phyloP scores from a whole-genome alignment of 352 stramenopile genomes.

The Globisporangium iwayamae region DNA sequence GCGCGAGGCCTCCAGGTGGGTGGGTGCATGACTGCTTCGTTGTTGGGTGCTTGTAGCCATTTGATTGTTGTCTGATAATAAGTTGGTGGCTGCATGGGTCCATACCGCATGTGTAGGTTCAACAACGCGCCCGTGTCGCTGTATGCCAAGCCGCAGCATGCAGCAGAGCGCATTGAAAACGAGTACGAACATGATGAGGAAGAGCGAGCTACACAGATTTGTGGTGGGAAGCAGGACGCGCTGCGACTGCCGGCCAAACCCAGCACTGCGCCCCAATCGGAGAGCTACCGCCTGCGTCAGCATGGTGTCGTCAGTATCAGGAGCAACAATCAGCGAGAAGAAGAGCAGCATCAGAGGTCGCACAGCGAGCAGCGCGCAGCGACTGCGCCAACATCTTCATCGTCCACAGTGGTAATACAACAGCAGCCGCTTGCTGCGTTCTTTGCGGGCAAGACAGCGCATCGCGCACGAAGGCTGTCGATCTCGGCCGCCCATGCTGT shows the following conservation, averaged over 20 bases:
- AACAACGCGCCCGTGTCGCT: conserved; percentile 22
- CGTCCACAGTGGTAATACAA: not conserved
- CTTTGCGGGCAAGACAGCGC: conserved; percentile 19
- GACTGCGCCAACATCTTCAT: not conserved
- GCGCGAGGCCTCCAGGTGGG: conserved; percentile 31
- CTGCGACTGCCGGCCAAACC: conserved; percentile 9
- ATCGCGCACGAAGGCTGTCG: conserved; percentile 16
- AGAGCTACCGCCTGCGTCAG: conserved; percentile 6
- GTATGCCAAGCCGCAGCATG: conserved; percentile 5
- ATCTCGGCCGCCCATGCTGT: conserved; percentile 16
- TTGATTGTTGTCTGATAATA: not conserved
- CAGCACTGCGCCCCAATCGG: not conserved
- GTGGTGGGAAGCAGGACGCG: conserved; percentile 1
- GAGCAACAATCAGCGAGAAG: conserved; percentile 16
- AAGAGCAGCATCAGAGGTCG: not conserved
- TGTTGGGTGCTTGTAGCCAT: not conserved
- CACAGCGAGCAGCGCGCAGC: not conserved
- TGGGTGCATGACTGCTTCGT: not conserved
- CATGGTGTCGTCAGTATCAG: conserved; percentile 4
- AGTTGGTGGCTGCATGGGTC: conserved; percentile 15
- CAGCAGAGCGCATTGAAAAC: not conserved
- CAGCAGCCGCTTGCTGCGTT: conserved; percentile 22
- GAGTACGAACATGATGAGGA: conserved; percentile 1
- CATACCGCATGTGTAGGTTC: conserved; percentile 7
- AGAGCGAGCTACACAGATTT: not conserved